Evolutionary conservation across 768 basidiomycete species (phyloP).

Genomic region (Lactarius sanguifluus): DNA sequence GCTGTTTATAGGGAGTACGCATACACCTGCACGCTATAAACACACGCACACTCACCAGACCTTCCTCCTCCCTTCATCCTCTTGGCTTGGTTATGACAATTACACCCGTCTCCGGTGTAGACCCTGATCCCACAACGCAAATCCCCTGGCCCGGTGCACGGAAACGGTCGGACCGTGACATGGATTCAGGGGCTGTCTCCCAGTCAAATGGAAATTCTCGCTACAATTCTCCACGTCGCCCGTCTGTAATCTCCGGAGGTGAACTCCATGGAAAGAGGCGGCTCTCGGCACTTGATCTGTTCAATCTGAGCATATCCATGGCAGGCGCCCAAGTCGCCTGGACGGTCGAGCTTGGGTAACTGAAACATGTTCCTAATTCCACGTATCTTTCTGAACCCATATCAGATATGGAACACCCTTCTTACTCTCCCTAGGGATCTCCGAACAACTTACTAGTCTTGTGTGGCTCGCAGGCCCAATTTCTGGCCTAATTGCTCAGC

Average conservation of each 20-base stretch:
- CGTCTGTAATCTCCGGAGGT: constrained; percentile 27
- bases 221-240: constrained; percentile 10
- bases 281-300: constrained; percentile 46
- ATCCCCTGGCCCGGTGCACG: constrained; percentile 62
- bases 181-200: constrained; percentile 3
- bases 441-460: constrained; percentile 87
- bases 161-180: constrained; percentile 33
- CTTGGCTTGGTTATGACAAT: constrained; percentile 51
- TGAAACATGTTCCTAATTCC: constrained; percentile 17
- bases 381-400: constrained; percentile 15
- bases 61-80: constrained; percentile 13
- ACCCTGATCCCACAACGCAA: constrained; percentile 78
- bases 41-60: background rate
- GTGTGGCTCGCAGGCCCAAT: constrained; percentile 97
- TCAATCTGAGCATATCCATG: constrained; percentile 88
- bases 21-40: background rate
- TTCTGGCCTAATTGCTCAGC: constrained; percentile 92
- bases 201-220: background rate
- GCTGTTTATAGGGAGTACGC: background rate
- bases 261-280: constrained; percentile 38
- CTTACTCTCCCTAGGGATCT: constrained; percentile 73
- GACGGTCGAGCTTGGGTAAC: constrained; percentile 93
- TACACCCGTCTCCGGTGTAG: constrained; percentile 49
- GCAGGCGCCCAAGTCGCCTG: constrained; percentile 93
- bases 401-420: constrained; percentile 94